A percentile compares a stretch with the other conserved stretches of the same genome.
These are phyloP conservation scores for Picea sitchensis DNA, from an alignment of 75 land plant genomes.

Conservation along the genomic window DNA sequence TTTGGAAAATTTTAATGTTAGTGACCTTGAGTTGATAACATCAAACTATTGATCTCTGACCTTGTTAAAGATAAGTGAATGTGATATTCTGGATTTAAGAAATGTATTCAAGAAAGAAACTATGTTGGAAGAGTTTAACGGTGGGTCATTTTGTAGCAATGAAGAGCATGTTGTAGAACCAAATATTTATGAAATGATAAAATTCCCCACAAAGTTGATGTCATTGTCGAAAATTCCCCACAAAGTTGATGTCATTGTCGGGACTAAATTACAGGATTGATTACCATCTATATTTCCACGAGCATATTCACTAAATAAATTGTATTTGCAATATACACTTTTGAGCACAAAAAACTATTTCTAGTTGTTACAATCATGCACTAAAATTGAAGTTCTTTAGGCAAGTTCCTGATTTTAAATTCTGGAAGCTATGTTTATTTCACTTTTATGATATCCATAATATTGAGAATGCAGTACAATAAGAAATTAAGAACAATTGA, in stretches of 20 bases:
- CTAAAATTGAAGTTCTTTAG: constrained; percentile 84
- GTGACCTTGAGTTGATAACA: constrained; percentile 62
- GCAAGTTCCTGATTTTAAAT: constrained; percentile 45
- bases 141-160: constrained; percentile 40
- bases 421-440: too few relatives aligned
- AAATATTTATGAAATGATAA: constrained; percentile 20
- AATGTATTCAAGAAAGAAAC: constrained; percentile 46
- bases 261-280: constrained; percentile 53
- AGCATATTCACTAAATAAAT: constrained; percentile 50
- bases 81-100: constrained; percentile 42
- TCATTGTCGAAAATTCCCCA: constrained; percentile 45
- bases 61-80: constrained; percentile 69
- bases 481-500: too few relatives aligned
- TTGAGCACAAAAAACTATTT: constrained; percentile 64
- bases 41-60: constrained; percentile 55
- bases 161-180: constrained; percentile 12
- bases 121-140: constrained; percentile 66
- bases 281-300: constrained; percentile 50
- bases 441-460: too few relatives aligned
- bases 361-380: constrained; percentile 65
- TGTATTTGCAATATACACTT: constrained; percentile 72
- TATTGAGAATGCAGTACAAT: too few relatives aligned
- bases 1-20: constrained; percentile 13
- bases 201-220: constrained; percentile 48
- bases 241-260: constrained; percentile 38